Percentiles rank a stretch among this genome's conserved stretches.
phyloP scores from a whole-genome alignment of 306 rosid genomes.

The Glycine soja region DNA sequence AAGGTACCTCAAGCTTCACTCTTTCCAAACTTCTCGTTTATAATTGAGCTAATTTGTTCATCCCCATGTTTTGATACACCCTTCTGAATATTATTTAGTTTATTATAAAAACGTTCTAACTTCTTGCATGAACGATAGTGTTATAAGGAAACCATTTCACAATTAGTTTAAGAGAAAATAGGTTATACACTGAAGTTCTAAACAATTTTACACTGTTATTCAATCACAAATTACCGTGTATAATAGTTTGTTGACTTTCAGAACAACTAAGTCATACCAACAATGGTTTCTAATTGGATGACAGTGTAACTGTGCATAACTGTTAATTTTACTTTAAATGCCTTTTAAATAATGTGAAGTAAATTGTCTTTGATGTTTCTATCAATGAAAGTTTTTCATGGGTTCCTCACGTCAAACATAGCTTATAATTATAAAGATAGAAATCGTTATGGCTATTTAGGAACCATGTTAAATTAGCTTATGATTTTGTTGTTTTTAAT shows the following conservation, averaged over 20 bases:
- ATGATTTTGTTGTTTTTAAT: constrained; percentile 12
- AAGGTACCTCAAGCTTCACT: constrained; percentile 62
- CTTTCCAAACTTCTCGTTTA: background rate
- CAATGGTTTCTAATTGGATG: too few species aligned
- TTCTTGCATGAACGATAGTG: constrained; percentile 16
- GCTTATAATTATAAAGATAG: background rate
- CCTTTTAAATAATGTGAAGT: background rate
- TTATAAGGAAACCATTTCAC: background rate
- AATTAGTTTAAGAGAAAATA: background rate
- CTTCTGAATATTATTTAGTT: background rate
- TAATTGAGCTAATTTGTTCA: background rate
- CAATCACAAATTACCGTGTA: too few species aligned
- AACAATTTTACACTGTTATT: too few species aligned
- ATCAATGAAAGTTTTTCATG: background rate
- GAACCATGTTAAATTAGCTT: constrained; percentile 15
- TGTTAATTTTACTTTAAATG: background rate
- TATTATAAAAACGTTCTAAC: constrained; percentile 1
- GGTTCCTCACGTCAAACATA: background rate
- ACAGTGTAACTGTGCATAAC: too few species aligned
- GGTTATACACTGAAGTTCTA: too few species aligned
- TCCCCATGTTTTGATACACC: background rate
- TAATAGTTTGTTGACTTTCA: too few species aligned
- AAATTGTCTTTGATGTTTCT: background rate
- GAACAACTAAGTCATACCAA: too few species aligned
- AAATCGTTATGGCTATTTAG: constrained; percentile 3